Percentiles rank a stretch among this genome's conserved stretches.
phyloP scores from a whole-genome alignment of 73 alveolate genomes.

The Tetrahymena elliotti region DNA sequence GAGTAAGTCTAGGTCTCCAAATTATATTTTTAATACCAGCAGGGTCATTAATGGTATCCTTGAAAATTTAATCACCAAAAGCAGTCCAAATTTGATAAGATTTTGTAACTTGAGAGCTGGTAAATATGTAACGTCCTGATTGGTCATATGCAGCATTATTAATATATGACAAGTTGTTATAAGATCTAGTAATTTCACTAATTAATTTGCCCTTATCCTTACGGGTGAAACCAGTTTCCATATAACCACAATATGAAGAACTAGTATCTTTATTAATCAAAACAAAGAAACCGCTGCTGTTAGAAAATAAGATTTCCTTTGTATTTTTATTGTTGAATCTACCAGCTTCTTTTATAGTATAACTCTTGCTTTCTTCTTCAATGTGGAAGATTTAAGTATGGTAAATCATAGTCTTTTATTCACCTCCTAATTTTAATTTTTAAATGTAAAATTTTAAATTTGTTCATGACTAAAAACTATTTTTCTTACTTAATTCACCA shows the following conservation, averaged over 20 bases:
- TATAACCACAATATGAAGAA: not conserved
- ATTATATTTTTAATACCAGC: not conserved
- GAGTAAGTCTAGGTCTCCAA: not conserved
- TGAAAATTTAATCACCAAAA: not conserved
- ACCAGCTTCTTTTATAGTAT: not conserved
- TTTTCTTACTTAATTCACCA: not conserved
- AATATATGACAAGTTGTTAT: not conserved
- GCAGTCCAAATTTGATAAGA: not conserved
- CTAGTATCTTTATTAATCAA: not conserved
- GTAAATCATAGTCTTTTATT: not conserved
- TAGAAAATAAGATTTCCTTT: not conserved
- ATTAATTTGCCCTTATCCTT: not conserved
- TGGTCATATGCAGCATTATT: not conserved
- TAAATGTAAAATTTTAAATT: too few relatives aligned
- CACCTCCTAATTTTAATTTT: not conserved
- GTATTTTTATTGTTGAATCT: not conserved
- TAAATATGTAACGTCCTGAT: not conserved
- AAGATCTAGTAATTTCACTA: not conserved
- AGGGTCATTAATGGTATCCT: not conserved
- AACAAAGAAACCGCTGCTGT: not conserved
- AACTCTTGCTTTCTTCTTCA: not conserved
- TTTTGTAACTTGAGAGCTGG: not conserved
- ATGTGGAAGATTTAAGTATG: not conserved
- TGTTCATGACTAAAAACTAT: too few relatives aligned
- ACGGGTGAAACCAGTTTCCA: conserved; percentile 1